Evolutionary conservation across 208 protist species (phyloP), one percentile per base, ranked within the genome.

Genomic region (Leishmania tropica): DNA sequence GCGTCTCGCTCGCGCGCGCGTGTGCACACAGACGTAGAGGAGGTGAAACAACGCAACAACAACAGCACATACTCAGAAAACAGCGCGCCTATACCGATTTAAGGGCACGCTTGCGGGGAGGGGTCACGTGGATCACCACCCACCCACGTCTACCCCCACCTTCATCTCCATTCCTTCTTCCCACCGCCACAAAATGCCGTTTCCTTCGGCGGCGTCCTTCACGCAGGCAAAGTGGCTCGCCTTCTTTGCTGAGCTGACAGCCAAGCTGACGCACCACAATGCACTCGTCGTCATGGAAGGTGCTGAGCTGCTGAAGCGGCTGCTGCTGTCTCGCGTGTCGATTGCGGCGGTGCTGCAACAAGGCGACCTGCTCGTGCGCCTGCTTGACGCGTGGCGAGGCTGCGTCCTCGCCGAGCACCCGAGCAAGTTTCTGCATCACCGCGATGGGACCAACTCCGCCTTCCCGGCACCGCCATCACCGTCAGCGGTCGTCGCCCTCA

Each of bases 241-340:
- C 28, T 96, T 97, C 72, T 97, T 97, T 77, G 93, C 93, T 2
- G 94, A 96, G 88, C 86, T 97, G 42, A 95, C 90, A 2, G 92
- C 93, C 11, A 95, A 96, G 83, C 79, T 97, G 28, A 93, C 91
- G 56, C 94, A 97, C 67, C 93, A 95, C 88, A 95, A 96, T 74
- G 78, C 90, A 7, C 75, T 94, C 17, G 90, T 96, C 31, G 90
- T 91, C 37, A 86, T 96, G 53, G 94, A 97, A 65, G 94, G 94
- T 28, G 94, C 91, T 51, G 91, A 95, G 84, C 74, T 90, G 75
- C 75, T 97, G 54, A 92, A 92, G 78, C 87, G 94, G 10, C 77
- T 96, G 17, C 88, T 97, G 56, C 76, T 94, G 37, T 91, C 91
- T 1, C 86, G 83, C 28, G 86, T 97, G 10, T 96, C 93, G 48